These are phyloP conservation scores for Nothophaeocryptopus gaeumannii DNA, from an alignment of 2,329 filamentous ascomycete genomes.

Conservation along the genomic window DNA sequence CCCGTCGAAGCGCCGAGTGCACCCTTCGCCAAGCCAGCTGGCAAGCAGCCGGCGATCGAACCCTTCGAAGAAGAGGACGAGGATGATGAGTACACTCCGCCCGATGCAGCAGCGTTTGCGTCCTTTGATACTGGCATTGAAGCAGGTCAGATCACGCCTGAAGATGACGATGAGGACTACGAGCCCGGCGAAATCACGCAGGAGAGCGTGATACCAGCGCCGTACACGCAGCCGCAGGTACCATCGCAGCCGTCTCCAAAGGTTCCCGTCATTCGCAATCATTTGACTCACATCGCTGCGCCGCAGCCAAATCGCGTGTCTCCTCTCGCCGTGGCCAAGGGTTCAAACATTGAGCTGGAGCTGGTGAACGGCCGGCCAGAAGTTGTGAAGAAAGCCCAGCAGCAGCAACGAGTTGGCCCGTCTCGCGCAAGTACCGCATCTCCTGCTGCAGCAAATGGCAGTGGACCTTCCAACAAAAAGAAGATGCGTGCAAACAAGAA, in stretches of 20 bases:
- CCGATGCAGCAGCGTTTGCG: slow-evolving; percentile 28
- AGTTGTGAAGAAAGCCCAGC: slow-evolving; percentile 27
- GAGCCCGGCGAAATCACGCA: slow-evolving; percentile 36
- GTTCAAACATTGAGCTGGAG: slow-evolving; percentile 44
- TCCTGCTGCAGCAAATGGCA: slow-evolving; percentile 24
- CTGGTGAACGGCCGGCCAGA: slow-evolving; percentile 44
- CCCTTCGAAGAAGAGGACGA: slow-evolving; percentile 28
- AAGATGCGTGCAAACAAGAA: slow-evolving; percentile 34
- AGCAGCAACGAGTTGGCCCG: slow-evolving; percentile 21
- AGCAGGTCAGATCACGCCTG: slow-evolving; percentile 17
- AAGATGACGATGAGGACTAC: slow-evolving; percentile 37
- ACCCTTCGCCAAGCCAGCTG: slow-evolving; percentile 13
- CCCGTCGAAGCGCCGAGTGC: slow-evolving; percentile 16
- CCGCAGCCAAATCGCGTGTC: slow-evolving; percentile 72
- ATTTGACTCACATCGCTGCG: slow-evolving; percentile 61
- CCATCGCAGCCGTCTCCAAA: slow-evolving; percentile 39
- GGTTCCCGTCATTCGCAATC: slow-evolving; percentile 66
- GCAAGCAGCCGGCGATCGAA: slow-evolving; percentile 23
- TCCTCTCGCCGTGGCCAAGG: slow-evolving; percentile 54
- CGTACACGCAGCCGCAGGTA: slow-evolving; percentile 15
- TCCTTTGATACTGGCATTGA: slow-evolving; percentile 20
- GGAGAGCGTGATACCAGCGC: slow-evolving; percentile 22
- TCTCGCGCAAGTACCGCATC: slow-evolving; percentile 31
- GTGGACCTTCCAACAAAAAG: slow-evolving; percentile 28
- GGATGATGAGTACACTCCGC: slow-evolving; percentile 36